These are phyloP conservation scores for Fonsecaea multimorphosa DNA, from an alignment of 2,329 filamentous ascomycete genomes.

Conservation along the genomic window DNA sequence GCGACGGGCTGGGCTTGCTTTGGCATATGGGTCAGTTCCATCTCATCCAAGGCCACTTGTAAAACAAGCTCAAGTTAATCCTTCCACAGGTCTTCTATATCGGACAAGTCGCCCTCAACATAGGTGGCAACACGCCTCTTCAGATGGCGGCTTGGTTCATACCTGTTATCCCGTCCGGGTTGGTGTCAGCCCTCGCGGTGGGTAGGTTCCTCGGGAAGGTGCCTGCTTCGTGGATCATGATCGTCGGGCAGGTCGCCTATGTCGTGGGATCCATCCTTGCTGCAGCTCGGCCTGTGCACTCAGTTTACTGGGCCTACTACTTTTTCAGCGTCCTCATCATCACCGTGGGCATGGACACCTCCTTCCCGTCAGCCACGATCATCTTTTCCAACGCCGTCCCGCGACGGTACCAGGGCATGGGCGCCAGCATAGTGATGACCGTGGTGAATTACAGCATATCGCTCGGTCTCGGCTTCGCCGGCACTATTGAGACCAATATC, in stretches of 20 bases:
- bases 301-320: conserved; percentile 52
- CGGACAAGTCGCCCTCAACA: conserved; percentile 36
- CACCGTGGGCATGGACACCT: conserved; percentile 61
- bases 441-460: conserved; percentile 73
- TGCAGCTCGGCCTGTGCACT: conserved; percentile 48
- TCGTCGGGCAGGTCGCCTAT: conserved; percentile 41
- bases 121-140: neutral
- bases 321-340: conserved; percentile 44
- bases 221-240: conserved; percentile 21
- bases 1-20: conserved; percentile 63
- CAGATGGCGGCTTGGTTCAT: conserved; percentile 1
- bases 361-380: conserved; percentile 66
- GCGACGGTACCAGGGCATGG: conserved; percentile 58
- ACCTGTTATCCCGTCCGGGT: neutral
- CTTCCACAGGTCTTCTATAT: conserved; percentile 54
- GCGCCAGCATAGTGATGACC: conserved; percentile 66
- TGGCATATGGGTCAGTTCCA: conserved; percentile 47
- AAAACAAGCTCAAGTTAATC: conserved; percentile 43
- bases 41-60: conserved; percentile 51
- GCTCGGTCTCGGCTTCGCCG: conserved; percentile 69
- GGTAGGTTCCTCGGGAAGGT: conserved; percentile 29
- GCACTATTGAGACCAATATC: conserved; percentile 64
- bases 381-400: conserved; percentile 62
- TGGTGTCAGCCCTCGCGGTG: conserved; percentile 44
- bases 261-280: conserved; percentile 47